phyloP scores from a whole-genome alignment of 2,329 filamentous ascomycete genomes.

The Teratosphaeria zuluensis region DNA sequence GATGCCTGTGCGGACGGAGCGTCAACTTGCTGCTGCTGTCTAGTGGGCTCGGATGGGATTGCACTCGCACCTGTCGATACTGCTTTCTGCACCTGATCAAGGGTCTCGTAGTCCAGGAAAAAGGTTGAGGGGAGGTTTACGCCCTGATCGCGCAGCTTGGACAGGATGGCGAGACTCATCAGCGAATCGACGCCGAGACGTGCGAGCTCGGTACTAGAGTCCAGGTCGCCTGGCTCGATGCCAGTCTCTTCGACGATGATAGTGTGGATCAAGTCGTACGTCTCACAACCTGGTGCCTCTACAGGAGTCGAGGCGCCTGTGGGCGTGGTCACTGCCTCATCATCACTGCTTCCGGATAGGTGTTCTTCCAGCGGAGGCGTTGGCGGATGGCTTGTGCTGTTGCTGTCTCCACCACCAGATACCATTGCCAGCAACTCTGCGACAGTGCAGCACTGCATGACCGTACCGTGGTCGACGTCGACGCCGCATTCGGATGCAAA shows the following conservation, averaged over 20 bases:
- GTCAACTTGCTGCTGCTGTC: neutral
- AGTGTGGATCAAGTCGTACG: neutral
- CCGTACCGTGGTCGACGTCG: conserved; percentile 1
- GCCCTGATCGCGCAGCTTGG: neutral
- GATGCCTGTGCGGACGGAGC: neutral
- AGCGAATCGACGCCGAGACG: neutral
- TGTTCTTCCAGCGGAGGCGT: neutral
- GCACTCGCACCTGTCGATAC: neutral
- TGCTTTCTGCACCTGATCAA: neutral
- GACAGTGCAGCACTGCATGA: neutral
- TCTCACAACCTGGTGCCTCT: neutral
- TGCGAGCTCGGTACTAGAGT: neutral
- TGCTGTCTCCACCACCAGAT: neutral
- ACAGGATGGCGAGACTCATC: neutral
- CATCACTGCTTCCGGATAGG: neutral
- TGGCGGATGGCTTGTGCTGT: neutral
- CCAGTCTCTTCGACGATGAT: neutral
- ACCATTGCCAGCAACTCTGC: neutral
- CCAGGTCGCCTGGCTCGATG: neutral
- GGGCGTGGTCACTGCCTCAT: neutral
- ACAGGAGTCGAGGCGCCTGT: neutral
- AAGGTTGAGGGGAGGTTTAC: neutral
- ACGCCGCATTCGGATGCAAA: conserved; percentile 18
- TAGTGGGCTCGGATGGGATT: neutral
- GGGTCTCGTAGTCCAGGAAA: neutral